Conservation (phyloP, 345 rosid genomes). For the Melaleuca alternifolia region DNA sequence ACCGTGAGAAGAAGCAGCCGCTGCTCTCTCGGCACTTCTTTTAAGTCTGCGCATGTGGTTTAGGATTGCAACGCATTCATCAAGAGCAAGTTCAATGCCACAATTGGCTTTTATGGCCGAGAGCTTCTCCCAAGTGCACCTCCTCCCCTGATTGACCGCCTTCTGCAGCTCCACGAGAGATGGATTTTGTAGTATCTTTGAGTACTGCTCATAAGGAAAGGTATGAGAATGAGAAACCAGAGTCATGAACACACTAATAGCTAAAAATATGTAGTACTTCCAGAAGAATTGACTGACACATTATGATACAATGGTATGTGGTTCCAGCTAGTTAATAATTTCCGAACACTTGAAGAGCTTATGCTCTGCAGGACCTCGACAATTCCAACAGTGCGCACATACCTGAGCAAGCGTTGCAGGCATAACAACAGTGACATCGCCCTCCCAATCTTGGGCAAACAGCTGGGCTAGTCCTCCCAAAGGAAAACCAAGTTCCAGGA, state of each 20-base stretch:
- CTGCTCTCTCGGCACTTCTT: slow-evolving; percentile 90
- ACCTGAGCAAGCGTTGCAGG: slow-evolving; percentile 98
- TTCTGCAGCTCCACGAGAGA: slow-evolving; percentile 63
- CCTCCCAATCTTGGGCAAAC: slow-evolving; percentile 99
- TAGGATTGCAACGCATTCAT: slow-evolving; percentile 86
- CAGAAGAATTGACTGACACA: neutral
- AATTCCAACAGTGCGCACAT: neutral
- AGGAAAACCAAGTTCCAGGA: slow-evolving; percentile 87
- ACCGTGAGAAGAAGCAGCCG: slow-evolving; percentile 62
- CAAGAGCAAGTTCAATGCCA: slow-evolving; percentile 94
- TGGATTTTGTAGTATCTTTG: slow-evolving; percentile 84
- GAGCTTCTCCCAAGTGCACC: slow-evolving; percentile 99
- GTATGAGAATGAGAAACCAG: neutral
- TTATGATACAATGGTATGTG: neutral
- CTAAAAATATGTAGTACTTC: neutral
- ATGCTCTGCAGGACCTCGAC: neutral
- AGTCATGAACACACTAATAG: neutral
- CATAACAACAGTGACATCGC: slow-evolving; percentile 96
- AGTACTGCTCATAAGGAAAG: slow-evolving; percentile 31
- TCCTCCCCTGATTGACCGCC: slow-evolving; percentile 89
- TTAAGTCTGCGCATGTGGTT: slow-evolving; percentile 95
- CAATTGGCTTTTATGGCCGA: slow-evolving; percentile 96
- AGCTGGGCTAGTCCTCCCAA: slow-evolving; percentile 87
- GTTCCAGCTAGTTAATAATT: neutral
- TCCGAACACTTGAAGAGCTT: neutral